Base-by-base conservation (phyloP, 345 rosid species). In the Corchorus capsularis region DNA sequence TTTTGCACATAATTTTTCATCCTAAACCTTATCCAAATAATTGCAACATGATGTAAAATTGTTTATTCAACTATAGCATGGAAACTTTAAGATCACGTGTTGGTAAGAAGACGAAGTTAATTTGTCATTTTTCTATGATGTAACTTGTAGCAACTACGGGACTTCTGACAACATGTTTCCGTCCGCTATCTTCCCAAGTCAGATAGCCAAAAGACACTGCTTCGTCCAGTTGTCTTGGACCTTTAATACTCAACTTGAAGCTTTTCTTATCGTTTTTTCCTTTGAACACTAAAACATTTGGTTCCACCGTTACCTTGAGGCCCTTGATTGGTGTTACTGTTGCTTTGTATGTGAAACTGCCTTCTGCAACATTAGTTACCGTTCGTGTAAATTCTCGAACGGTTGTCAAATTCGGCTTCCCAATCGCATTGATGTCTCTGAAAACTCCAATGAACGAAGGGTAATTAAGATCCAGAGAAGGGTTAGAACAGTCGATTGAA, bases 361-460 rank as follows among this genome's bases (percentile, higher is more conserved):
- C 86, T 3, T 74, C 85, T 46, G 83, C 94, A 7, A 86, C 87
- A 62, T 84, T 87, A 6, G 94, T 90, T 79, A 88, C 82, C 0
- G 94, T 90, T 75, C 92, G 81, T 27, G 59, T 72, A 76, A 85
- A 88, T 65, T 83, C 84, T 9, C 50, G 76, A n/a, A 60, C 76
- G 0, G 46, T 72, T 10, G 39, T 68, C 47, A 72, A 34, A 67
- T 69, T 11, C 0, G 75, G 34, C 12, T 64, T 52, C 27, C 27
- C 27, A 27, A 27, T 27, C 0, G 78, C 65, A n/a, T 17, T 35
- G 4, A 75, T 71, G 2, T 43, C 72, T 0, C 57, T 73, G 67
- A 79, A 86, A 47, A 74, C 80, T 14, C 84, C 89, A 1, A 91
- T 85, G 57, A 91, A 89, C 41, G 94, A 86, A 63, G 90, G 91